These are phyloP conservation scores for Cercospora zeae-maydis DNA, from an alignment of 2,329 filamentous ascomycete species.

Conservation along the genomic window DNA sequence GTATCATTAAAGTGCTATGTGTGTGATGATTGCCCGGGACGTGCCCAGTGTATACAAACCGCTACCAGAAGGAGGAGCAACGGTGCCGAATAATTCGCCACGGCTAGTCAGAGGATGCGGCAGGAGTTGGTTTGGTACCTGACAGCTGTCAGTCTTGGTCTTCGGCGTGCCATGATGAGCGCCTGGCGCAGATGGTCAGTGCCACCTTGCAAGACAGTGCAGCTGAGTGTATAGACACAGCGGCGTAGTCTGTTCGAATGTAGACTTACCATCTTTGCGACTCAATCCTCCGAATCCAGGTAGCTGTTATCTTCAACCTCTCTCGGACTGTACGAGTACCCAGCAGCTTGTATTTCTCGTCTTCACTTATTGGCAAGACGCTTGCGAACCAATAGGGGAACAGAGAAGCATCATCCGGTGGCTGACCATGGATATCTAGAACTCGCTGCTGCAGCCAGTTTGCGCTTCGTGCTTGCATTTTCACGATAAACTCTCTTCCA, in stretches of 20 bases:
- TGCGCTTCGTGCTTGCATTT: constrained; percentile 65
- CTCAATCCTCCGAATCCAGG: constrained; percentile 73
- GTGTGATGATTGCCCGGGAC: constrained; percentile 7
- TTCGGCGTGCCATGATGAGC: constrained; percentile 11
- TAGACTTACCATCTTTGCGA: constrained; percentile 64
- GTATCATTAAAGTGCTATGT: constrained; percentile 8
- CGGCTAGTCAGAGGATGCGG: constrained; percentile 41
- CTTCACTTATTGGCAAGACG: constrained; percentile 70
- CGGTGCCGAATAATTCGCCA: constrained; percentile 32
- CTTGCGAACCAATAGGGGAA: constrained; percentile 92
- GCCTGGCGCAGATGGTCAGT: constrained; percentile 17
- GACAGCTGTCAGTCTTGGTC: constrained; percentile 11
- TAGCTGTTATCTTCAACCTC: constrained; percentile 75
- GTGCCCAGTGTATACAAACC: constrained; percentile 27
- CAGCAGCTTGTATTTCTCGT: constrained; percentile 75
- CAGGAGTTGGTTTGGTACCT: constrained; percentile 42
- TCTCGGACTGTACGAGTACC: constrained; percentile 72
- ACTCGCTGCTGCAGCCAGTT: constrained; percentile 73
- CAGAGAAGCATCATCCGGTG: constrained; percentile 68
- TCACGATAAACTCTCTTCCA: constrained; percentile 63
- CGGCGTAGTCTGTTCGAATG: not conserved
- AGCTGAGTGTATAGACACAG: not conserved
- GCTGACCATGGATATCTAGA: constrained; percentile 70
- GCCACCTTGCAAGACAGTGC: not conserved
- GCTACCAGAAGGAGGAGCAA: constrained; percentile 30